phyloP scores from a whole-genome alignment of 2,329 filamentous ascomycete species.

The Endocalyx cinctus region DNA sequence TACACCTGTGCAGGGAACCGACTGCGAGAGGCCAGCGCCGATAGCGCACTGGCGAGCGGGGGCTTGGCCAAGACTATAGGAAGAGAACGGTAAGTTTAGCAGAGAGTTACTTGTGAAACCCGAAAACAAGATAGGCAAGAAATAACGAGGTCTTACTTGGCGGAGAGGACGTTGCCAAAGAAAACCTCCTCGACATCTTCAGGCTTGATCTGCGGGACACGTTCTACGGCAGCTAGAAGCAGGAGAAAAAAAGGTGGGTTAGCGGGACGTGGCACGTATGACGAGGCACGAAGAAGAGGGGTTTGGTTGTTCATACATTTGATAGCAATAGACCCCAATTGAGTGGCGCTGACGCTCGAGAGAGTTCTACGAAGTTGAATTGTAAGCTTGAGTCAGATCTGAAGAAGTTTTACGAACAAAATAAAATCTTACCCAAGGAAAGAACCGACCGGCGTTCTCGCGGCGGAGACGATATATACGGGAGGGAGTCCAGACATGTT shows the following conservation, averaged over 20 bases:
- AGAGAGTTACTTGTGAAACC: no score
- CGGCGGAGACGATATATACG: constrained; percentile 93
- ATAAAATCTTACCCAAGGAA: constrained; percentile 73
- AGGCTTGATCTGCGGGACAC: constrained; percentile 79
- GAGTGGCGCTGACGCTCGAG: constrained; percentile 76
- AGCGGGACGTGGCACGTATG: no score
- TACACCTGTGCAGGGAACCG: constrained; percentile 82
- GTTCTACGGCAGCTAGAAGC: constrained; percentile 68
- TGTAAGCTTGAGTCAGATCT: constrained; percentile 13
- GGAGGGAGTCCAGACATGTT: constrained; percentile 76
- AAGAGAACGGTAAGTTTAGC: constrained; percentile 8
- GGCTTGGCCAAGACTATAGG: constrained; percentile 88
- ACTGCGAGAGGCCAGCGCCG: constrained; percentile 75
- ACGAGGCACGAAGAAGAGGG: constrained; percentile 1
- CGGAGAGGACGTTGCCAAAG: constrained; percentile 96
- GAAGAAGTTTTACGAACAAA: constrained; percentile 4
- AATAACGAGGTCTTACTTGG: constrained; percentile 84
- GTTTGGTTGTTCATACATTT: constrained; percentile 59
- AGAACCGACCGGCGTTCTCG: constrained; percentile 85
- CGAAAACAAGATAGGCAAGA: no score
- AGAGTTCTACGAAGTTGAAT: constrained; percentile 61
- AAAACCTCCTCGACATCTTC: constrained; percentile 93
- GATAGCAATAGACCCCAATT: constrained; percentile 88
- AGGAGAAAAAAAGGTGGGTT: background rate
- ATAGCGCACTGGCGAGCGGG: constrained; percentile 93